These are phyloP conservation scores for Candida sp. DNA, from an alignment of 1,139 yeast species.

Conservation along the genomic window DNA sequence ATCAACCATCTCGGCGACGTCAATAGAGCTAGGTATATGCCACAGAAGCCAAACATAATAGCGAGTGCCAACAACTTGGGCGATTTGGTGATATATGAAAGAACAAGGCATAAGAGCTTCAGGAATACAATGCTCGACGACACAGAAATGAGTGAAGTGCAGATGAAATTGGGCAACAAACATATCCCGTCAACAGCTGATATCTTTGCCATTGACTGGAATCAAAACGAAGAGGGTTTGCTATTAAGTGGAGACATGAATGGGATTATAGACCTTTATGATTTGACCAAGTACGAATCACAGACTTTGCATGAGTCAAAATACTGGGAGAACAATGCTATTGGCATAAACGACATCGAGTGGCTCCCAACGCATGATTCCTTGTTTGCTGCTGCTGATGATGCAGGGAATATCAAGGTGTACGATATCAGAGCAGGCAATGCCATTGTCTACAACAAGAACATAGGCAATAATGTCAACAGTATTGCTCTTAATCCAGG, in stretches of 20 bases:
- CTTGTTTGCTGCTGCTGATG: slow-evolving; percentile 61
- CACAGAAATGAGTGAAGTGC: slow-evolving; percentile 26
- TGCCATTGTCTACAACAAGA: slow-evolving; percentile 22
- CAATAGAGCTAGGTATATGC: slow-evolving; percentile 44
- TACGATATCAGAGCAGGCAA: slow-evolving; percentile 49
- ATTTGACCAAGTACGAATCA: slow-evolving; percentile 28
- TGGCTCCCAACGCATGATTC: slow-evolving; percentile 67
- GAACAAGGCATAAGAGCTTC: slow-evolving; percentile 56
- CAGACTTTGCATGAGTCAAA: slow-evolving; percentile 14
- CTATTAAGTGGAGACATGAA: slow-evolving; percentile 39
- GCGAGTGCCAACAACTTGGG: slow-evolving; percentile 48
- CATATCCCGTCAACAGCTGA: slow-evolving; percentile 22
- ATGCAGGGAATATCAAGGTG: slow-evolving; percentile 49
- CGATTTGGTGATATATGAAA: slow-evolving; percentile 48
- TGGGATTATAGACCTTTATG: slow-evolving; percentile 40
- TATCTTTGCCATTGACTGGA: slow-evolving; percentile 52
- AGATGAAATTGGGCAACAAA: slow-evolving; percentile 10
- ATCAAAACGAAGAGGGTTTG: slow-evolving; percentile 39
- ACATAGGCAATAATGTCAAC: slow-evolving; percentile 58
- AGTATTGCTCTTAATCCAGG: slow-evolving; percentile 66
- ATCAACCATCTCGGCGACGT: slow-evolving; percentile 52
- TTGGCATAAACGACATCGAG: slow-evolving; percentile 64
- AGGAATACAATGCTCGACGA: slow-evolving; percentile 32
- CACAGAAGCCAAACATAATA: slow-evolving; percentile 48
- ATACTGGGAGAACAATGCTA: slow-evolving; percentile 10